Base-by-base conservation (phyloP, 2,329 filamentous ascomycete species). In the Neocucurbitaria cava region DNA sequence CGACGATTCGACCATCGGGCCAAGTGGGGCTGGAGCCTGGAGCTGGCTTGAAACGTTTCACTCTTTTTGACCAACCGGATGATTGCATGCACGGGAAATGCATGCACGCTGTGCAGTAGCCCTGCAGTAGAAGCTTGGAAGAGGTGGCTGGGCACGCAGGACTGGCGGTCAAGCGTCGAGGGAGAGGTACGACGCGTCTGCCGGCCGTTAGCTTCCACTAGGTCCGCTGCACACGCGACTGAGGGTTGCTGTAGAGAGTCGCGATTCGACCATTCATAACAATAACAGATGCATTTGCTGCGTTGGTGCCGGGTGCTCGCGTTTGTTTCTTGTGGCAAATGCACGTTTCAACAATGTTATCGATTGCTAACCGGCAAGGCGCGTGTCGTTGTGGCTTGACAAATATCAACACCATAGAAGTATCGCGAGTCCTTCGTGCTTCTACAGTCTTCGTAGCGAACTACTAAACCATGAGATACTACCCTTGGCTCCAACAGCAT, bases 1-100 rank as follows among this genome's bases (percentile, higher is more conserved):
- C 69, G 73, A 74, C 69, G 71, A 74, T 70, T 74, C 65, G 72
- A 68, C 68, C 58, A 54, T 52, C 50, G 51, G 43, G 50, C 54
- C 51, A 42, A 65, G 62, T 62, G 59, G 64, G 60, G 59, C 54
- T 59, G 69, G 35, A 52, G 65, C 65, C 60, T 63, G 58, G 60
- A 56, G 58, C 59, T 54, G 62, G 64, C 66, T 62, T 71, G 72
- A 73, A 76, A 74, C 70, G 64, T 69, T 68, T 64, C 61, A 53
- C 53, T 2, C 51, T 28, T 8, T 20, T n/a, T 31, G 49, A 52
- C 72, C 68, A 64, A 74, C 69, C 44, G 53, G 64, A 60, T 35
- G 33, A 17, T 21, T 41, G 21, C 26, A 59, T 39, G 49, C 43
- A 35, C 31, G 54, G 57, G 59, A 64, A 45, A 46, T 42, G 58